Base-by-base conservation (phyloP, 495 filamentous ascomycete species). In the Aspergillus cristatus region DNA sequence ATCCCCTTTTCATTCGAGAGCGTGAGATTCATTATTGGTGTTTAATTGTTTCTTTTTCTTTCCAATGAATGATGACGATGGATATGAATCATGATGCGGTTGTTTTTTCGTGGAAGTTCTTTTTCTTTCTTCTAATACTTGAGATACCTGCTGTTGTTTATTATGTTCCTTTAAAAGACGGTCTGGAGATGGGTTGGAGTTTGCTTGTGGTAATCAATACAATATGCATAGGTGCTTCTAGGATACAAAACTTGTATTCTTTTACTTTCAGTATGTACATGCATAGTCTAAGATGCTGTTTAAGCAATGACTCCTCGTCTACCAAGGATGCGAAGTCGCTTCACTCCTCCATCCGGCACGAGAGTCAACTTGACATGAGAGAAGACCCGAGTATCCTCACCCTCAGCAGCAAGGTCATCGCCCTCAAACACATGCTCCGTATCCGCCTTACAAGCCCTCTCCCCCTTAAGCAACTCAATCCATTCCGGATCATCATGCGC, bases 281-380 rank as follows among this genome's bases (percentile, higher is more conserved):
- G 8, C 20, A 24, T 24, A 24, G 4, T 8, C 20, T 24, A 24
- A 24, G 20, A 24, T 24, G 20, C 8, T 24, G 4, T 24, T 24
- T 24, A 8, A 4, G 20, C 20, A 4, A 24, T 24, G 20, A 24
- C 20, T 24, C 8, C 63, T 48, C 82, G 74, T 53, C 75, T 79
- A 3, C 83, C 86, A 57, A 85, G 81, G 10, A 93, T 79, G 35
- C 87, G 74, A 41, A 94, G 72, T 32, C 89, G 67, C 74, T 94
- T 94, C 18, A 94, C 83, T 1, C 89, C 89, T 28, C 89, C 88
- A 57, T 96, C 89, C 5, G 89, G 89, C 43, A 94, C 81, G 37
- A 96, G 91, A 15, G 81, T 83, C 59, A 96, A 65, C 70, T 91
- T 94, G 17, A 86, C 76, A 65, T 90, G 85, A 7, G 80, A 82